These are phyloP conservation scores for Alternaria dauci DNA, from an alignment of 2,329 filamentous ascomycete species.

Conservation along the genomic window DNA sequence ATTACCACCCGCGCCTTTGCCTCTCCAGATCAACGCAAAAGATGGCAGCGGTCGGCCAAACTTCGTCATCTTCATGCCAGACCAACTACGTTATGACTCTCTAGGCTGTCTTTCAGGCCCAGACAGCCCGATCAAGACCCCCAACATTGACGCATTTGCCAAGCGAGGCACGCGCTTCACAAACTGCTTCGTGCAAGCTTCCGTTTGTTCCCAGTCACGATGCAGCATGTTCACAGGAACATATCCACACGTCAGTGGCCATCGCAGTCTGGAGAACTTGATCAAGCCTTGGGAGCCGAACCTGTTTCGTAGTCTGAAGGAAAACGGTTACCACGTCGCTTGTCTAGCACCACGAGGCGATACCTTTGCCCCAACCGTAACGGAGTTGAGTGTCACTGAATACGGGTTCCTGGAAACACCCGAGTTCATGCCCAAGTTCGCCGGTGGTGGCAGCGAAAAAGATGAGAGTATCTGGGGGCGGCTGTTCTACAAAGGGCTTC, in stretches of 20 bases:
- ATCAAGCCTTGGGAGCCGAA: conserved; percentile 62
- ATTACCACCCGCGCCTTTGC: too few species aligned
- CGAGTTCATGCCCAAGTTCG: background rate
- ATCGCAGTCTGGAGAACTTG: conserved; percentile 58
- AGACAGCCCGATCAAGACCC: conserved; percentile 43
- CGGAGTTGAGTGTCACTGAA: conserved; percentile 49
- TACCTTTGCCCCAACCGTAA: conserved; percentile 55
- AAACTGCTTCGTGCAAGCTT: conserved; percentile 58
- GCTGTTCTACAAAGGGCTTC: conserved; percentile 54
- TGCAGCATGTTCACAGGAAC: conserved; percentile 59
- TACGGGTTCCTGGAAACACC: conserved; percentile 24
- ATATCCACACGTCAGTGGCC: conserved; percentile 58
- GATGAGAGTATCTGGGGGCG: conserved; percentile 51
- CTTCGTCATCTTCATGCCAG: conserved; percentile 57
- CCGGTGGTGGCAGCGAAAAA: too few species aligned
- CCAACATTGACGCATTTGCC: conserved; percentile 56
- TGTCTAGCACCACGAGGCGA: conserved; percentile 50
- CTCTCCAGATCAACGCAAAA: too few species aligned
- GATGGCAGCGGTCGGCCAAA: conserved; percentile 29
- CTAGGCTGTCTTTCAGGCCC: conserved; percentile 43
- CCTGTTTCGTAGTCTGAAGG: conserved; percentile 50
- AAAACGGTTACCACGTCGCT: background rate
- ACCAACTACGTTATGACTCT: conserved; percentile 58
- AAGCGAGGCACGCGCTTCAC: conserved; percentile 53
- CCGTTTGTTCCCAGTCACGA: conserved; percentile 58